Base-by-base conservation (phyloP, 2,329 filamentous ascomycete genomes). In the Ceratocystis albifundus region DNA sequence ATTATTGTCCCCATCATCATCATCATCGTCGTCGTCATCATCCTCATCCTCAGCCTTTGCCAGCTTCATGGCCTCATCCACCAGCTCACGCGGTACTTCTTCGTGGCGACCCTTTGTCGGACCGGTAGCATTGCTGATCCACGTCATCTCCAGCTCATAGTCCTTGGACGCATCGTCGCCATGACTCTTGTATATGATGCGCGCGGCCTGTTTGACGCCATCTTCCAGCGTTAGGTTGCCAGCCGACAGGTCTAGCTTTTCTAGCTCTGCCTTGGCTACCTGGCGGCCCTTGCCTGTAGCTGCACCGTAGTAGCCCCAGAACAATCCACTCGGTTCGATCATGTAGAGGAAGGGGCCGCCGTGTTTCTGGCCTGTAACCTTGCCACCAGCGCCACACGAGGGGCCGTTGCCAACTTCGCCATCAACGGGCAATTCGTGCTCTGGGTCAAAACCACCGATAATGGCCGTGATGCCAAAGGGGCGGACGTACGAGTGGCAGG, bases 91-190 rank as follows among this genome's bases (percentile, higher is more conserved):
- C 67, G 94, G 94, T 67, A 99, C 94, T 77, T 96, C 90, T 77
- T 93, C 83, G 75, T 99, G 94, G 72, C 87, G 85, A 69, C 94
- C 94, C 80, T 95, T 93, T 69, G 92, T 97, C 45, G 92, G 91
- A 4, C 92, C 93, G 70, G 89, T 84, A 61, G 86, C 77, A 65
- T 83, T 84, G 77, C 91, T 96, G 76, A 97, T 89, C 94, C 94
- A 99, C 68, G 90, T 96, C 91, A 99, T 95, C 80, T 99, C 94
- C 68, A 99, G 82, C 84, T 99, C 94, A 74, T 97, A 99, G 70
- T 97, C 94, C 82, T 99, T 99, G 79, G 97, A 94, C 80, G 97
- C 97, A 82, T 93, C 97, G 77, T 99, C 94, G 76, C 97, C 94
- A 75, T 99, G 94, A 62, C 93, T 92, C 68, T 96, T 85, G 76